A percentile compares a stretch with the other conserved stretches of the same genome.
Evolutionary conservation across 331 rosid species (phyloP).

Genomic region (Rosa hybrid): DNA sequence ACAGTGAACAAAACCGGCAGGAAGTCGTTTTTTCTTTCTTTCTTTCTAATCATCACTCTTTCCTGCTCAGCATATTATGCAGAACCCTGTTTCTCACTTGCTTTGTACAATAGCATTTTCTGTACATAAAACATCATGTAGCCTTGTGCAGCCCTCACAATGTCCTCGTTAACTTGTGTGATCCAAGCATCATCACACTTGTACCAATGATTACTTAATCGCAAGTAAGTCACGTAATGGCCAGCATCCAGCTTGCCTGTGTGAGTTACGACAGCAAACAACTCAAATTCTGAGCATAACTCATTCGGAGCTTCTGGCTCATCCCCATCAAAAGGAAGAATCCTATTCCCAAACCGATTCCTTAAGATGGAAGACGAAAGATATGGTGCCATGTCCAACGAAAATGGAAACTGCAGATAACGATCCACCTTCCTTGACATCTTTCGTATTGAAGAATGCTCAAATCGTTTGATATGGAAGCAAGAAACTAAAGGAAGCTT

Average conservation of each 20-base stretch:
- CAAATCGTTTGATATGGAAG: slow-evolving; percentile 93
- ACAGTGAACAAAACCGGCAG: slow-evolving; percentile 39
- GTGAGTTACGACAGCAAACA: slow-evolving; percentile 93
- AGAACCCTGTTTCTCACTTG: slow-evolving; percentile 64
- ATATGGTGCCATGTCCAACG: slow-evolving; percentile 86
- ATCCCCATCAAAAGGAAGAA: slow-evolving; percentile 72
- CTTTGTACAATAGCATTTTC: slow-evolving; percentile 85
- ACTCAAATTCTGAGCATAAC: slow-evolving; percentile 77
- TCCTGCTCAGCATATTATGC: slow-evolving; percentile 31
- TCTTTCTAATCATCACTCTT: not conserved
- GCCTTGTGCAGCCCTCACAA: slow-evolving; percentile 91
- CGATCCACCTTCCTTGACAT: slow-evolving; percentile 91
- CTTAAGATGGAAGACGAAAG: slow-evolving; percentile 88
- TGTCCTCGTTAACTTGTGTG: slow-evolving; percentile 78
- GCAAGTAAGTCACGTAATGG: slow-evolving; percentile 85
- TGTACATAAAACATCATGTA: slow-evolving; percentile 99
- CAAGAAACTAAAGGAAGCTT: slow-evolving; percentile 90
- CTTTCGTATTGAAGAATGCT: slow-evolving; percentile 83
- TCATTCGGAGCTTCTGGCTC: slow-evolving; percentile 65
- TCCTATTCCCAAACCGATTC: slow-evolving; percentile 79
- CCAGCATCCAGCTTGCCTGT: slow-evolving; percentile 92
- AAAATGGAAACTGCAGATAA: slow-evolving; percentile 88
- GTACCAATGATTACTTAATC: slow-evolving; percentile 84
- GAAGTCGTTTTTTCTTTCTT: slow-evolving; percentile 22
- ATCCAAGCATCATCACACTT: slow-evolving; percentile 98